Conservation (phyloP, 2,329 filamentous ascomycete genomes). For the Sporothrix sp. region DNA sequence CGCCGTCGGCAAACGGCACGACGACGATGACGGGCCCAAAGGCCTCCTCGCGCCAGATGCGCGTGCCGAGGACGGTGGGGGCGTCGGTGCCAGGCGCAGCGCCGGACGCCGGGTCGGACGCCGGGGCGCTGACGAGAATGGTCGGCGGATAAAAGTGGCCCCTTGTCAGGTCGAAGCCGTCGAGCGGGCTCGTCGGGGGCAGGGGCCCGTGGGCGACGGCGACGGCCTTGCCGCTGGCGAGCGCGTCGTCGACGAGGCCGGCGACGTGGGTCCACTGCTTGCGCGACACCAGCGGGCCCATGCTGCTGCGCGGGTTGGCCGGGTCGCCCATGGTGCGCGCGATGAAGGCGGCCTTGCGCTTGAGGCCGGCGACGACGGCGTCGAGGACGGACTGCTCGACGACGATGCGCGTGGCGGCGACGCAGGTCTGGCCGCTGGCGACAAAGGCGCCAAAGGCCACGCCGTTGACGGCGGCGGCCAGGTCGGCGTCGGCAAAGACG, state of each 20-base stretch:
- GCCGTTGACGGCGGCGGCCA: constrained; percentile 59
- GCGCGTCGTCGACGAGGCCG: constrained; percentile 54
- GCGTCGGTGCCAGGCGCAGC: constrained; percentile 23
- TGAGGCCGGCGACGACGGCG: constrained; percentile 54
- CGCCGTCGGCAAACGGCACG: constrained; percentile 65
- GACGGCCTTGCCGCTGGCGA: constrained; percentile 36
- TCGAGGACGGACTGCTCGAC: constrained; percentile 60
- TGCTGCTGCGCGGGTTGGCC: constrained; percentile 45
- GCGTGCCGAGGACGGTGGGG: constrained; percentile 56
- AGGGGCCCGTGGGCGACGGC: constrained; percentile 39
- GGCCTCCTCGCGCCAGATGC: constrained; percentile 70
- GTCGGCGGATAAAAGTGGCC: constrained; percentile 76
- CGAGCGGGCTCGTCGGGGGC: constrained; percentile 36
- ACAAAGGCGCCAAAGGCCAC: constrained; percentile 51
- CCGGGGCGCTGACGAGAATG: constrained; percentile 46
- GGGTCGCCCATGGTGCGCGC: constrained; percentile 46
- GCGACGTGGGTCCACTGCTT: constrained; percentile 58
- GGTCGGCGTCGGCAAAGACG: constrained; percentile 54
- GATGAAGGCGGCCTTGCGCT: constrained; percentile 50
- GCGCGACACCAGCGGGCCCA: constrained; percentile 54
- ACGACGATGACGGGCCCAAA: constrained; percentile 74
- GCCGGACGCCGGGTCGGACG: constrained; percentile 19
- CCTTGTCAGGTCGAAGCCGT: constrained; percentile 41
- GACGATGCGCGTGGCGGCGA: constrained; percentile 65
- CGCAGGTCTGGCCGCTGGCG: constrained; percentile 49